Percentiles rank a stretch among this genome's conserved stretches.
phyloP scores from a whole-genome alignment of 495 filamentous ascomycete genomes.

The Amphirosellinia nigrospora region DNA sequence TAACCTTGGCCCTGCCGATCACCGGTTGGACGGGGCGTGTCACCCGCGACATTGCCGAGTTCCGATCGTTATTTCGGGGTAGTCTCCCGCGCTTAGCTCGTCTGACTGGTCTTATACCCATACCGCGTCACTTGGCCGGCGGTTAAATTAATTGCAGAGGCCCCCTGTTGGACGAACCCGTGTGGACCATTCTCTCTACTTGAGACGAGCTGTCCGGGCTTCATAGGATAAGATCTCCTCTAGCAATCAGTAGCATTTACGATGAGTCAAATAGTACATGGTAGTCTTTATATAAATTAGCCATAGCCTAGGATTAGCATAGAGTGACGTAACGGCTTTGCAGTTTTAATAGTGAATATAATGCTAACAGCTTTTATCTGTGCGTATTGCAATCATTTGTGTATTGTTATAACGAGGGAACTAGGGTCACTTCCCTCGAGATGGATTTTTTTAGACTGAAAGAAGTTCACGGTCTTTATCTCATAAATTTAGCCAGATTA shows the following conservation, averaged over 20 bases:
- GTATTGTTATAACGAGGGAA: background rate
- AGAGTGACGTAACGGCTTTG: background rate
- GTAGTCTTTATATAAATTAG: background rate
- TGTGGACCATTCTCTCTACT: background rate
- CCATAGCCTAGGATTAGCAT: background rate
- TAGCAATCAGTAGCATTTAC: background rate
- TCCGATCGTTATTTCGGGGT: background rate
- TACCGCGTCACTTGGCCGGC: slow-evolving; percentile 12
- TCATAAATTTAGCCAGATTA: too few relatives aligned
- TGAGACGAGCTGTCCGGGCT: background rate
- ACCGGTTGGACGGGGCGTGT: background rate
- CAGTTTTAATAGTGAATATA: background rate
- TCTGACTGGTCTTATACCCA: background rate
- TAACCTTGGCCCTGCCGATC: slow-evolving; percentile 20
- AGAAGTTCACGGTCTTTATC: too few relatives aligned
- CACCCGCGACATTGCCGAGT: slow-evolving; percentile 16
- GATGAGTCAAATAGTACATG: background rate
- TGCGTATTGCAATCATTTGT: background rate
- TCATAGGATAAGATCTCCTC: background rate
- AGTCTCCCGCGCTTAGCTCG: background rate
- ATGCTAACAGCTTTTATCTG: background rate
- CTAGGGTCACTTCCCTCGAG: too few relatives aligned
- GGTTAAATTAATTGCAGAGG: slow-evolving; percentile 10
- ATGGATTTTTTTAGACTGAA: too few relatives aligned
- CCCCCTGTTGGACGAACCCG: slow-evolving; percentile 19